Conservation (phyloP, 495 filamentous ascomycete species). For the Tuber microsphaerosporum region DNA sequence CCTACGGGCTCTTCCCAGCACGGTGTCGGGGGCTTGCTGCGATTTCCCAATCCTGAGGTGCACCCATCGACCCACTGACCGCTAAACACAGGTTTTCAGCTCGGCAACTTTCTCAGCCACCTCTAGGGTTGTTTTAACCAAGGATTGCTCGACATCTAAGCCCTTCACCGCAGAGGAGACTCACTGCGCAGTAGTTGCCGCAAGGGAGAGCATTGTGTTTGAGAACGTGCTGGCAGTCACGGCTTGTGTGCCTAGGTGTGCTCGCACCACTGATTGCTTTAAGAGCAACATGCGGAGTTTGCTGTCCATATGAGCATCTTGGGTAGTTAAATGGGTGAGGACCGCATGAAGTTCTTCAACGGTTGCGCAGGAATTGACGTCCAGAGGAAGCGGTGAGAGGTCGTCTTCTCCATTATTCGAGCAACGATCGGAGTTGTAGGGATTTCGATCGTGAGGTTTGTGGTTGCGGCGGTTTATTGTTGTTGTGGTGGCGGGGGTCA, state of each 20-base stretch:
- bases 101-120: slow-evolving; percentile 95
- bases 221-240: slow-evolving; percentile 73
- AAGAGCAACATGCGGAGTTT: slow-evolving; percentile 69
- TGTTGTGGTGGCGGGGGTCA: slow-evolving; percentile 2
- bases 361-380: slow-evolving; percentile 63
- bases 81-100: slow-evolving; percentile 87
- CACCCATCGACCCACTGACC: slow-evolving; percentile 93
- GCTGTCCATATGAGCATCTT: slow-evolving; percentile 65
- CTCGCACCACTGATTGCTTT: slow-evolving; percentile 75
- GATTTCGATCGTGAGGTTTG: neutral
- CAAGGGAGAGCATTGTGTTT: slow-evolving; percentile 77
- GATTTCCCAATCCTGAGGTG: slow-evolving; percentile 96
- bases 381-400: slow-evolving; percentile 35
- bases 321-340: slow-evolving; percentile 63
- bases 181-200: slow-evolving; percentile 74
- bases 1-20: slow-evolving; percentile 69
- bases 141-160: slow-evolving; percentile 80
- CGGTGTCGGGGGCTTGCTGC: slow-evolving; percentile 82
- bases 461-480: slow-evolving; percentile 7
- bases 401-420: neutral
- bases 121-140: slow-evolving; percentile 78
- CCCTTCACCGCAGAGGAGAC: slow-evolving; percentile 77
- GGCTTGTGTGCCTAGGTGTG: slow-evolving; percentile 76
- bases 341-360: slow-evolving; percentile 70
- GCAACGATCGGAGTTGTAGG: slow-evolving; percentile 15